Percentiles rank a stretch among this genome's conserved stretches.
These are phyloP conservation scores for Yarrowia alimentaria DNA, from an alignment of 805 yeast genomes.

Conservation along the genomic window DNA sequence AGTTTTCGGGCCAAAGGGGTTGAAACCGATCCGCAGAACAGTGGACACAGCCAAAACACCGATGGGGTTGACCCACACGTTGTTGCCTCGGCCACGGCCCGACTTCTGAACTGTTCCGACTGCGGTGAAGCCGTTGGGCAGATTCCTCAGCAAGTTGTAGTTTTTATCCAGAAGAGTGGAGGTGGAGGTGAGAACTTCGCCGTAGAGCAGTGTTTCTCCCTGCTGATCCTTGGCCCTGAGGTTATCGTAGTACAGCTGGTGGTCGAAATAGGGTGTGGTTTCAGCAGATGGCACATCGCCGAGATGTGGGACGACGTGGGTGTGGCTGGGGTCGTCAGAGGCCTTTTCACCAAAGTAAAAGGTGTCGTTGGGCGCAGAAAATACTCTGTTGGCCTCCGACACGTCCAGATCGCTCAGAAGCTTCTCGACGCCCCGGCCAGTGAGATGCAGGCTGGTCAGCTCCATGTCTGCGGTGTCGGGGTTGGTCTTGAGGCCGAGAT, in stretches of 20 bases:
- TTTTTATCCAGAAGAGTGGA: slow-evolving; percentile 75
- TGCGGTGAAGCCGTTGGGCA: slow-evolving; percentile 68
- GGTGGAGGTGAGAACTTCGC: slow-evolving; percentile 90
- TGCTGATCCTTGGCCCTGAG: slow-evolving; percentile 37
- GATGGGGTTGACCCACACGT: slow-evolving; percentile 90
- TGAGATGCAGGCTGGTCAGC: slow-evolving; percentile 62
- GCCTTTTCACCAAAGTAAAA: slow-evolving; percentile 13
- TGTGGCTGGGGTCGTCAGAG: slow-evolving; percentile 5
- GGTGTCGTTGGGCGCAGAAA: slow-evolving; percentile 12
- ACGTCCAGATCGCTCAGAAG: slow-evolving; percentile 1
- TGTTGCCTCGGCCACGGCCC: slow-evolving; percentile 94
- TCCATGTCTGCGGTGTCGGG: slow-evolving; percentile 51
- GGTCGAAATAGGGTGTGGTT: slow-evolving; percentile 72
- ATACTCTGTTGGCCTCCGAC: slow-evolving; percentile 3
- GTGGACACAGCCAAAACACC: slow-evolving; percentile 87
- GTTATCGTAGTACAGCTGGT: slow-evolving; percentile 51
- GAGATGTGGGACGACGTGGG: slow-evolving; percentile 31
- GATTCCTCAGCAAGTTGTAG: slow-evolving; percentile 50
- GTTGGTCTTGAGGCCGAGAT: slow-evolving; percentile 70
- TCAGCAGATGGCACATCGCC: slow-evolving; percentile 47
- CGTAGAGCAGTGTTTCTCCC: slow-evolving; percentile 70
- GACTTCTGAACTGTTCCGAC: slow-evolving; percentile 81
- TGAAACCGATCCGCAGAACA: slow-evolving; percentile 56
- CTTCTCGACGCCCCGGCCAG: slow-evolving; percentile 35
- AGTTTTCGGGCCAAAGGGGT: slow-evolving; percentile 42